Conservation (phyloP, 371 early-diverging fungal genomes). For the Chytridiales sp. region DNA sequence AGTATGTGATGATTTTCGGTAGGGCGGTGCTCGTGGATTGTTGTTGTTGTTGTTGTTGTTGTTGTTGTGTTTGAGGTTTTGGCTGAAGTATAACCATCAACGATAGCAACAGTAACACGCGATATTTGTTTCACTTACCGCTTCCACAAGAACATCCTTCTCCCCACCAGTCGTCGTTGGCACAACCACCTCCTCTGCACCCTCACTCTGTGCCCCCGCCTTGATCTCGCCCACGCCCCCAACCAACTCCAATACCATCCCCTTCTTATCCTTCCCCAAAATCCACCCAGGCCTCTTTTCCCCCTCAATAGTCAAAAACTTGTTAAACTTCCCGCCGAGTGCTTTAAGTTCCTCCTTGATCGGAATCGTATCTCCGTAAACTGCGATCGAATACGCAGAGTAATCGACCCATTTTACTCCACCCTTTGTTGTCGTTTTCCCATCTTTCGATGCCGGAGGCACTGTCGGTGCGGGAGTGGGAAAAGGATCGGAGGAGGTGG, state of each 20-base stretch:
- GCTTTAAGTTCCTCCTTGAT: conserved; percentile 6
- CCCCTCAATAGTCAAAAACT: background rate
- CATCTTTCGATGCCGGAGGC: background rate
- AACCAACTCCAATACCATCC: background rate
- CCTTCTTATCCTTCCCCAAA: background rate
- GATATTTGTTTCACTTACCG: too few relatives aligned
- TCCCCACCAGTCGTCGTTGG: background rate
- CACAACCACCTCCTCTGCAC: background rate
- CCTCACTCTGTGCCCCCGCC: background rate
- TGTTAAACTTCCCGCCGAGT: conserved; percentile 11
- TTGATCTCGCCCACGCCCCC: background rate
- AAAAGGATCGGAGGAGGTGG: too few relatives aligned
- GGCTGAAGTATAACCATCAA: too few relatives aligned
- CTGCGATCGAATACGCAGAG: background rate
- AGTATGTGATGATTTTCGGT: conserved; percentile 1
- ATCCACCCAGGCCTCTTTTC: conserved; percentile 6
- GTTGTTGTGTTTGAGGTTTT: too few relatives aligned
- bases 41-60: too few relatives aligned
- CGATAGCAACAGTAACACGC: too few relatives aligned
- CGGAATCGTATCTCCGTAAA: conserved; percentile 2
- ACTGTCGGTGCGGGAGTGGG: too few relatives aligned
- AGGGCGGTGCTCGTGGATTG: background rate
- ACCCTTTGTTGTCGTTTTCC: background rate
- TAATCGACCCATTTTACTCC: background rate
- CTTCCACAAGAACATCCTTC: background rate